A percentile compares a stretch with the other conserved stretches of the same genome.
Evolutionary conservation across 805 yeast species (phyloP).

Genomic region (Suhomyces prunicola): DNA sequence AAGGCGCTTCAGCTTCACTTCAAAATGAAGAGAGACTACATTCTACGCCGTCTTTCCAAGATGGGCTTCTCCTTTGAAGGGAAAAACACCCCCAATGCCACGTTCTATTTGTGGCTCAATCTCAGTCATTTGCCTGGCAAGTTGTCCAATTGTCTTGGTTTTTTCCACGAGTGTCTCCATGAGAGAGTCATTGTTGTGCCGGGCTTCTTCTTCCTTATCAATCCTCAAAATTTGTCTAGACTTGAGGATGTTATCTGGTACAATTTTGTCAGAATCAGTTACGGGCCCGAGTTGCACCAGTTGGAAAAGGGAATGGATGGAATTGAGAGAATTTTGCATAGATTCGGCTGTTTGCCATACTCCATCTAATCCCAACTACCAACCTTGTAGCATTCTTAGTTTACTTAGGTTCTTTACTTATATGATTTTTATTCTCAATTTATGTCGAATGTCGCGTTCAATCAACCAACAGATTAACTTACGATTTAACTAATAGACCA

Average conservation of each 20-base stretch:
- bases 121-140: conserved; percentile 54
- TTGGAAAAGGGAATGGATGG: conserved; percentile 59
- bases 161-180: conserved; percentile 61
- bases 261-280: conserved; percentile 55
- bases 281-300: conserved; percentile 54
- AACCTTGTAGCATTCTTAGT: too few species aligned
- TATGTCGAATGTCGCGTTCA: too few species aligned
- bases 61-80: conserved; percentile 54
- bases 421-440: too few species aligned
- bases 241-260: conserved; percentile 59
- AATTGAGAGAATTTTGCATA: conserved; percentile 46
- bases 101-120: conserved; percentile 60
- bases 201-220: conserved; percentile 59
- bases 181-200: conserved; percentile 60
- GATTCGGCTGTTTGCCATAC: conserved; percentile 43
- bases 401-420: too few species aligned
- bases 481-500: too few species aligned
- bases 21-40: conserved; percentile 55
- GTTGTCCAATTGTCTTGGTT: conserved; percentile 55
- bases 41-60: conserved; percentile 43
- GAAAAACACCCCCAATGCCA: conserved; percentile 49
- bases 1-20: conserved; percentile 57
- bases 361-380: too few species aligned
- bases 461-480: too few species aligned
- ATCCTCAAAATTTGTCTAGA: conserved; percentile 47